Conservation (phyloP, 2,329 filamentous ascomycete genomes). For the Macroventuria anomochaeta region DNA sequence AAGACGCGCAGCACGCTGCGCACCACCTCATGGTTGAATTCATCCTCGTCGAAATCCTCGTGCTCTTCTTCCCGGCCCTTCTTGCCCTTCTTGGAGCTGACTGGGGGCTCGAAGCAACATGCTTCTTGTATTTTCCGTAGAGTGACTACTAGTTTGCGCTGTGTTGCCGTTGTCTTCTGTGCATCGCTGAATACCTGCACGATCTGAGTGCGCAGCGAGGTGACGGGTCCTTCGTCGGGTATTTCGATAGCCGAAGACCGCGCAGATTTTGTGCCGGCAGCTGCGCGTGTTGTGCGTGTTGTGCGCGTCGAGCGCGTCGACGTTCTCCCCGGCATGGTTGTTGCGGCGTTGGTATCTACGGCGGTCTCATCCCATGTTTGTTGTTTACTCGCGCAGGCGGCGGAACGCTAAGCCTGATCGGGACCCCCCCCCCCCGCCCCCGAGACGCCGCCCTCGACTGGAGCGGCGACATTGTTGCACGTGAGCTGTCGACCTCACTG, state of each 20-base stretch:
- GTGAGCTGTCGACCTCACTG: too few species aligned
- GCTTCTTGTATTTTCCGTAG: slow-evolving; percentile 89
- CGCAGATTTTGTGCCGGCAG: slow-evolving; percentile 53
- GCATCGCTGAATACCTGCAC: slow-evolving; percentile 66
- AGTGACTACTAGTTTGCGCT: slow-evolving; percentile 86
- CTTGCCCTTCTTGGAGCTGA: slow-evolving; percentile 55
- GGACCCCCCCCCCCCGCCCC: too few species aligned
- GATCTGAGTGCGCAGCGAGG: slow-evolving; percentile 74
- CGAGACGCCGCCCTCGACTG: neutral
- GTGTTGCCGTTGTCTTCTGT: slow-evolving; percentile 86
- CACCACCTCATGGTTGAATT: slow-evolving; percentile 86
- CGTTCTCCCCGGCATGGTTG: slow-evolving; percentile 56
- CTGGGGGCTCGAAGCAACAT: slow-evolving; percentile 67
- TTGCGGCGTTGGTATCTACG: slow-evolving; percentile 3
- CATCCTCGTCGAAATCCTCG: slow-evolving; percentile 78
- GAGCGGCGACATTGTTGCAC: neutral
- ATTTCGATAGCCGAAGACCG: slow-evolving; percentile 56
- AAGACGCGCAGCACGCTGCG: slow-evolving; percentile 83
- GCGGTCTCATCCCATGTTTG: neutral
- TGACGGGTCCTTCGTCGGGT: slow-evolving; percentile 75
- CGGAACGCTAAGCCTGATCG: neutral
- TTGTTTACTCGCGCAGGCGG: slow-evolving; percentile 7
- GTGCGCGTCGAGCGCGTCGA: slow-evolving; percentile 51
- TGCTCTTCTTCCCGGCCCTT: slow-evolving; percentile 50
- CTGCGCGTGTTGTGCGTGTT: slow-evolving; percentile 44